Evolutionary conservation across 768 basidiomycete species (phyloP), one percentile per base, ranked within the genome.

Genomic region (Termitomyces sp.): DNA sequence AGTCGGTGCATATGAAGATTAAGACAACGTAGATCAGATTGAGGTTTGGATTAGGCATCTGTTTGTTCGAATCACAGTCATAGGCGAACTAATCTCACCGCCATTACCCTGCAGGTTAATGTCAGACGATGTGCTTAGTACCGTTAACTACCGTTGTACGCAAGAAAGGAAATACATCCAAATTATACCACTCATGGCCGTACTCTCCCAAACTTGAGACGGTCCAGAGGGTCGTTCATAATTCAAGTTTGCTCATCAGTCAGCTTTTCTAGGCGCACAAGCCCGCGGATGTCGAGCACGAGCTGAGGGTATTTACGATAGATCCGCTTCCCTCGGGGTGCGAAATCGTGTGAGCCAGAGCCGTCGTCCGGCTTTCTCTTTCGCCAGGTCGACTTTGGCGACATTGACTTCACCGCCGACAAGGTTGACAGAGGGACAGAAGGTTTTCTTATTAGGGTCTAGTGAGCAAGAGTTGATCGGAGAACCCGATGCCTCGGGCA

Each of bases 1-100:
- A 93, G 73, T 85, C 82, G 1, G 84, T 93, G 19, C 83, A 92
- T 65, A 90, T 92, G 87, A 92, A 92, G 74, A 81, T 89, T 52
- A 83, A 82, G 64, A 89, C 82, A 9, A 52, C 65, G 6, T 73
- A 63, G 56, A 53, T 27, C 5, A 17, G 31, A 14, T 8, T 38
- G 19, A 25, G 11, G 9, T 29, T 50, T 23, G 43, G 16, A 27
- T 16, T 46, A 31, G 17, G 29, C n/a, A 14, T 16, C 29, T 7
- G 7, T 29, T 29, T 29, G 29, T 29, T 7, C 7, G 29, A 7
- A 29, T 29, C n/a, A n/a, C n/a, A n/a, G n/a, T n/a, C n/a, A n/a
- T n/a, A n/a, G n/a, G n/a, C n/a, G n/a, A n/a, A n/a, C n/a, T n/a
- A n/a, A n/a, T n/a, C n/a, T n/a, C n/a, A n/a, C n/a, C n/a, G n/a